phyloP scores from a whole-genome alignment of 495 filamentous ascomycete species.

The Podospora appendiculata region DNA sequence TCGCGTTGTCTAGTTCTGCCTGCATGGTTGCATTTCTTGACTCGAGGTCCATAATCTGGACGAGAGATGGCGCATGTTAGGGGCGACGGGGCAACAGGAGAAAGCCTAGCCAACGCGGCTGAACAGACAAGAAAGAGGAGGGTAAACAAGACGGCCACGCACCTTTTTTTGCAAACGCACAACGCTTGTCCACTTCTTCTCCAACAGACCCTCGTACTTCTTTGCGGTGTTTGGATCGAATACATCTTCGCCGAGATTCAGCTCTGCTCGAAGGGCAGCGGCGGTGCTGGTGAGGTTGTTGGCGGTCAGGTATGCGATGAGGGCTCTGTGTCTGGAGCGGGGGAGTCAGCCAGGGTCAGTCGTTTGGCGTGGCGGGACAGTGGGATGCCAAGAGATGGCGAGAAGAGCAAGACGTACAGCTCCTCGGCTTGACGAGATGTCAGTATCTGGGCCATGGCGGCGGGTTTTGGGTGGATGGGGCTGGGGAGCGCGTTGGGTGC shows the following conservation, averaged over 20 bases:
- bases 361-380: not conserved
- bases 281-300: constrained; percentile 59
- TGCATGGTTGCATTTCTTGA: constrained; percentile 61
- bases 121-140: too few relatives aligned
- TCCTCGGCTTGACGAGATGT: constrained; percentile 78
- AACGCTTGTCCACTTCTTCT: constrained; percentile 95
- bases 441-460: constrained; percentile 67
- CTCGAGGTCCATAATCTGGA: constrained; percentile 91
- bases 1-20: constrained; percentile 73
- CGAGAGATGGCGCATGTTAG: not conserved
- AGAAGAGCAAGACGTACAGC: constrained; percentile 51
- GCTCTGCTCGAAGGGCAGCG: constrained; percentile 56
- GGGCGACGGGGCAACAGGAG: not conserved
- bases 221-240: constrained; percentile 73
- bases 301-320: constrained; percentile 80
- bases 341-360: constrained; percentile 7
- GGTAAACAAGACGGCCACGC: not conserved
- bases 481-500: not conserved
- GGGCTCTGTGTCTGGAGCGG: constrained; percentile 70
- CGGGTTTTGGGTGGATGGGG: not conserved
- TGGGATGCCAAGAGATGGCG: not conserved
- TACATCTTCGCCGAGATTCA: constrained; percentile 53
- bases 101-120: too few relatives aligned
- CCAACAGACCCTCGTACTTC: constrained; percentile 83
- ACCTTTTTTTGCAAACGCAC: constrained; percentile 90